Base-by-base conservation (phyloP, 768 basidiomycete species). In the Tulasnella sp. region DNA sequence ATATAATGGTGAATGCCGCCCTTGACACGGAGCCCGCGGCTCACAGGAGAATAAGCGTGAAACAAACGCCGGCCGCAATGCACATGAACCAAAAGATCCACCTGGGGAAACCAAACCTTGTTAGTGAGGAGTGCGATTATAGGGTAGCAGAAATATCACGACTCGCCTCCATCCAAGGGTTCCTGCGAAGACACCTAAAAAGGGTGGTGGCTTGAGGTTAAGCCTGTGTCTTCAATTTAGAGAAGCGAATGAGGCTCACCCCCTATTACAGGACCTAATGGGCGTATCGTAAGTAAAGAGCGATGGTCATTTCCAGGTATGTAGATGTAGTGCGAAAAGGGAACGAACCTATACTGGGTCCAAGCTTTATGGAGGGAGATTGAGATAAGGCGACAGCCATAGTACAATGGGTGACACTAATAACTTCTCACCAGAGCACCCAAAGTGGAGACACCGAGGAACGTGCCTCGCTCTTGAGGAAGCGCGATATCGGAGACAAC, bases 401-500 rank as follows among this genome's bases (percentile, higher is more conserved):
- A 5, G 2, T 17, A n/a, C 3, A 34, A 32, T 23, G 17, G 11
- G 49, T 38, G 5, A 15, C 15, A 5, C 19, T 38, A 4, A 19
- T 23, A 2, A 8, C 4, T 21, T 3, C 52, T 53, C 23, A 56
- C 34, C 55, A 56, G 24, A n/a, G 44, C 44, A 19, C 55, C 55
- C 13, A 56, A 29, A 15, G 24, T 32, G 1, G 24, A 23, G 41
- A 86, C 53, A 2, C 88, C 89, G 56, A 82, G 78, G 70, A 83
- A 89, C 3, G 81, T 78, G 17, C 86, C 90, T 34, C 89, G 74
- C 71, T 92, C 88, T 34, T 79, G 77, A 0, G 80, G 82, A 1
- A 78, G 78, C 7, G 86, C 79, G 27, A 94, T 84, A 67, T 94
- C 90, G 1, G 81, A 80, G 58, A 94, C 78, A 4, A 87, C 81